A percentile compares a stretch with the other conserved stretches of the same genome.
These are phyloP conservation scores for Calendula officinalis DNA, from an alignment of 129 eudicot species.

Conservation along the genomic window DNA sequence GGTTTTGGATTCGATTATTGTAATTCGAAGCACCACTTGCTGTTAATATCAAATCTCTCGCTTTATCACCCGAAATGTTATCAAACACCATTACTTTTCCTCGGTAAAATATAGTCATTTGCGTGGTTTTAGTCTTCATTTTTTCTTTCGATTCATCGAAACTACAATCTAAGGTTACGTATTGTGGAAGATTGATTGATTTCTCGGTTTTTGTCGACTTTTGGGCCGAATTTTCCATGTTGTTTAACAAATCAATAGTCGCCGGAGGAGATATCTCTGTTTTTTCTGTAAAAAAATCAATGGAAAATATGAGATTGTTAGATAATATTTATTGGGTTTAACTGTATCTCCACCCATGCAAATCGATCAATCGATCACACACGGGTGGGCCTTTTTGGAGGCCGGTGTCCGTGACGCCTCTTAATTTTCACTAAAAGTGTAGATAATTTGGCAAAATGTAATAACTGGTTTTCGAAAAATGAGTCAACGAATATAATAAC, in stretches of 20 bases:
- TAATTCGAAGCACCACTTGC: slow-evolving; percentile 24
- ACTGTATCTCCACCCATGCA: too few species aligned
- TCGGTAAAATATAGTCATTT: slow-evolving; percentile 61
- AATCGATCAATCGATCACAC: too few species aligned
- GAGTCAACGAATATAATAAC: too few species aligned
- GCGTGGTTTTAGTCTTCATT: slow-evolving; percentile 27
- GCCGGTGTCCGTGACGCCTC: too few species aligned
- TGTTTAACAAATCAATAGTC: slow-evolving; percentile 33
- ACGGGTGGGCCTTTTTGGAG: too few species aligned
- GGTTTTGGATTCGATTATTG: slow-evolving; percentile 9
- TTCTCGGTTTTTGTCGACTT: neutral
- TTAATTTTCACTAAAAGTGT: too few species aligned
- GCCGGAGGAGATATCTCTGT: slow-evolving; percentile 12
- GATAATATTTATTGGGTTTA: too few species aligned
- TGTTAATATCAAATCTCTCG: slow-evolving; percentile 37
- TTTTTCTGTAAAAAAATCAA: slow-evolving; percentile 28
- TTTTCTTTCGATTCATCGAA: slow-evolving; percentile 6
- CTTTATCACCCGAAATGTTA: slow-evolving; percentile 46
- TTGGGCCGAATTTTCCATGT: slow-evolving; percentile 16
- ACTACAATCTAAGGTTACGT: neutral
- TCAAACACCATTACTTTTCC: slow-evolving; percentile 66
- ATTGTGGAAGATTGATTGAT: slow-evolving; percentile 28
- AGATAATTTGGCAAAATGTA: too few species aligned
- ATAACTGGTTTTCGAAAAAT: too few species aligned
- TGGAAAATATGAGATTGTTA: neutral